These are phyloP conservation scores for Hordeum pubiflorum DNA, from an alignment of 202 grass and related monocot genomes.

Conservation along the genomic window DNA sequence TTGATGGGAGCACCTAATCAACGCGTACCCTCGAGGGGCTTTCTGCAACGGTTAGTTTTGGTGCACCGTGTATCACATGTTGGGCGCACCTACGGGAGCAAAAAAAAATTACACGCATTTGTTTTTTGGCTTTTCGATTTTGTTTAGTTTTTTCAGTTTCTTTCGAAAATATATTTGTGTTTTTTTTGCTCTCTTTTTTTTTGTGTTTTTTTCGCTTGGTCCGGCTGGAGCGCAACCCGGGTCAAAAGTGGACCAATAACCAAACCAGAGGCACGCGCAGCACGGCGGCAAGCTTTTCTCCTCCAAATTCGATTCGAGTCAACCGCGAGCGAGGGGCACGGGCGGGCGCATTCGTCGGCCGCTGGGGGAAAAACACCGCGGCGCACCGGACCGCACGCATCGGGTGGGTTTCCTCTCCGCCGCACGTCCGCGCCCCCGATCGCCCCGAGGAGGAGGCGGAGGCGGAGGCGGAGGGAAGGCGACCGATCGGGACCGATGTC, in stretches of 20 bases:
- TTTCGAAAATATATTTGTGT: no score
- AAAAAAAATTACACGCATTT: no score
- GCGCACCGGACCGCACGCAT: not conserved
- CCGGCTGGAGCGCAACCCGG: not conserved
- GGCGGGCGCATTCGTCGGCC: conserved; percentile 40
- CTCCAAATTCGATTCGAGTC: not conserved
- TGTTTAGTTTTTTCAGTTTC: no score
- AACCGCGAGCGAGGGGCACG: not conserved
- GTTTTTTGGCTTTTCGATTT: no score
- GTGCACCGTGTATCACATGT: no score
- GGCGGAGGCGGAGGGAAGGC: not conserved
- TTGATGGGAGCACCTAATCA: no score
- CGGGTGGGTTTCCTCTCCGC: conserved; percentile 17
- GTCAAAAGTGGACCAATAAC: not conserved
- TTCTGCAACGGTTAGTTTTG: no score
- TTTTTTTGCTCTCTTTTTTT: no score
- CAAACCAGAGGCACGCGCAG: not conserved
- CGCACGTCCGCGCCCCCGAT: conserved; percentile 11
- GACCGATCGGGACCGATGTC: conserved; percentile 43
- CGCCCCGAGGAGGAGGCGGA: not conserved
- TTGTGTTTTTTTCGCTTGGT: not conserved
- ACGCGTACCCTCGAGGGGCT: no score
- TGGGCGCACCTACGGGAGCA: no score
- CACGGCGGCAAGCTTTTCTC: not conserved
- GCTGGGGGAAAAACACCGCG: not conserved